Base-by-base conservation (phyloP, 345 rosid genomes). In the Brassica juncea region DNA sequence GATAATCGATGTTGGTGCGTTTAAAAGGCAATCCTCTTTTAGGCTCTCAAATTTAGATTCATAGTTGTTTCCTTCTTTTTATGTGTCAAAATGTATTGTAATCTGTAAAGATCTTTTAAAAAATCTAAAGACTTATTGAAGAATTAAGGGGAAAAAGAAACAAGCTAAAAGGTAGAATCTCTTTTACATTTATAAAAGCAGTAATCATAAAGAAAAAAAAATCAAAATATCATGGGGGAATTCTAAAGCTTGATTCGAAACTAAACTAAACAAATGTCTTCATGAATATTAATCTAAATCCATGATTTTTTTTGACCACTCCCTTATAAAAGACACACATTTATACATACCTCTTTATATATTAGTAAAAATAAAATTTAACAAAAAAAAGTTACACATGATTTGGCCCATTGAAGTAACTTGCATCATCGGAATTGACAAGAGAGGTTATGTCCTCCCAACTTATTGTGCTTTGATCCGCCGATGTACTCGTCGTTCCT, bases 361-460 rank as follows among this genome's bases (percentile, higher is more conserved):
- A 58, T 37, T 39, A 55, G 70, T 69, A 31, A 42, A 63, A 59
- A 69, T 63, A 80, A 80, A 85, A 82, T 12, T 5, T 27, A 5
- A 61, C 27, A 52, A 49, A 25, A 70, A 65, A 80, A 84, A 81
- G 82, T 72, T 60, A 59, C 82, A 76, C 23, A 69, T 80, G 72
- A 66, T 71, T 69, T 55, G 73, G 62, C 25, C 15, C 82, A 80
- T 65, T 84, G 86, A 85, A 86, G 83, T 78, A 91, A 55, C 80
- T 82, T 28, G 86, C 80, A 75, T 80, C 83, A 64, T 73, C 84
- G 12, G 91, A 84, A 85, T 83, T 86, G 58, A 71, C 80, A 65
- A 87, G 73, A 64, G 88, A 78, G 52, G 82, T 84, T 10, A 81
- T 83, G 65, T 89, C 87, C 39, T 84, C 89, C 91, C 91, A 90